phyloP scores from a whole-genome alignment of 2,329 filamentous ascomycete species.

The Blastomyces silverae region DNA sequence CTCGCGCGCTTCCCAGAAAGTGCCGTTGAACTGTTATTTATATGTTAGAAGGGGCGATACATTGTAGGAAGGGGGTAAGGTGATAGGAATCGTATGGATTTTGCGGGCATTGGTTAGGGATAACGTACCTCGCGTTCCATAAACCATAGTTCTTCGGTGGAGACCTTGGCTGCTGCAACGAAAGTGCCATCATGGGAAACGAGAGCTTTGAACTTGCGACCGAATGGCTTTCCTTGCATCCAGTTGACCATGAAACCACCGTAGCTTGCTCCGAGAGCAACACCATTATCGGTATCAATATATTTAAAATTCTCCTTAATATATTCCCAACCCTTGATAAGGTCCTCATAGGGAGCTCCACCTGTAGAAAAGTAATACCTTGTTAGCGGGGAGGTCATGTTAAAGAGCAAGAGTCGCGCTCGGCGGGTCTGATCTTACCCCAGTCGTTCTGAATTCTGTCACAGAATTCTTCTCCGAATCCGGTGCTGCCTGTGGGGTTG shows the following conservation, averaged over 20 bases:
- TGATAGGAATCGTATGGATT: not conserved
- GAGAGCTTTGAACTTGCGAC: slow-evolving; percentile 76
- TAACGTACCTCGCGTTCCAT: slow-evolving; percentile 41
- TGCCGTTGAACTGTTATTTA: slow-evolving; percentile 40
- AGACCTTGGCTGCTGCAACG: slow-evolving; percentile 49
- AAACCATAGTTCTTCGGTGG: slow-evolving; percentile 49
- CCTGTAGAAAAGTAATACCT: slow-evolving; percentile 13
- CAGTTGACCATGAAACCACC: slow-evolving; percentile 57
- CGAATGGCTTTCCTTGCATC: slow-evolving; percentile 81
- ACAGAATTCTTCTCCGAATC: slow-evolving; percentile 70
- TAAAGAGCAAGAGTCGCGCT: not conserved
- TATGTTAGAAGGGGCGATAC: slow-evolving; percentile 4
- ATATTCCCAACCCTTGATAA: slow-evolving; percentile 71
- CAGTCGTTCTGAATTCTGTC: slow-evolving; percentile 73
- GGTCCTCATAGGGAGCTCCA: slow-evolving; percentile 72
- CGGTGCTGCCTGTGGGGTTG: slow-evolving; percentile 76
- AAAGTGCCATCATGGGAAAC: slow-evolving; percentile 87
- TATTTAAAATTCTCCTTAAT: slow-evolving; percentile 43
- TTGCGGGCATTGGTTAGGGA: not conserved
- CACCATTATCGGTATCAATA: slow-evolving; percentile 35
- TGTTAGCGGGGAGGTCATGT: not conserved
- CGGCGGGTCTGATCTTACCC: slow-evolving; percentile 45
- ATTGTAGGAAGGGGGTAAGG: not conserved
- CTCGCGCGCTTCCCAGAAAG: slow-evolving; percentile 50
- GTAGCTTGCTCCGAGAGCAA: slow-evolving; percentile 39